phyloP scores from a whole-genome alignment of 768 basidiomycete genomes.

The Fomitopsis pulvina region DNA sequence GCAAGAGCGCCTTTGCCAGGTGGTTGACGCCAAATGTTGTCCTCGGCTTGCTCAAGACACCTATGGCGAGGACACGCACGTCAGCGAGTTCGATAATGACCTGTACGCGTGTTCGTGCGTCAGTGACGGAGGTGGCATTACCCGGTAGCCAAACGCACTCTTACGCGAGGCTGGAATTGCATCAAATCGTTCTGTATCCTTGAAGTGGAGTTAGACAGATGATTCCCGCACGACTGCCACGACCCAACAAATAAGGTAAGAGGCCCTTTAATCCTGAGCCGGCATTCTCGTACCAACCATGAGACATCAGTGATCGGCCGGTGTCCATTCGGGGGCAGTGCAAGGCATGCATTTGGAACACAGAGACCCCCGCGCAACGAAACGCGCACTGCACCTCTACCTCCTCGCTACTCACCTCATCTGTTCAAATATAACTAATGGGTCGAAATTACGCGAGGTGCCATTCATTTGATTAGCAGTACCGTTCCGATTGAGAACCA shows the following conservation, averaged over 20 bases:
- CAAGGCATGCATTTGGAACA: too few relatives aligned
- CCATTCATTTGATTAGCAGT: conserved; percentile 65
- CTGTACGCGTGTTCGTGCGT: conserved; percentile 27
- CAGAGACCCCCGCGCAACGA: neutral
- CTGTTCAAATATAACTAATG: conserved; percentile 61
- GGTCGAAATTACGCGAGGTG: conserved; percentile 63
- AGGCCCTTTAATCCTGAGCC: too few relatives aligned
- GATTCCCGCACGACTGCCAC: too few relatives aligned
- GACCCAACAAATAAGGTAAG: too few relatives aligned
- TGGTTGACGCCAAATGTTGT: conserved; percentile 52
- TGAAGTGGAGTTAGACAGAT: too few relatives aligned
- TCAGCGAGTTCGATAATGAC: conserved; percentile 65
- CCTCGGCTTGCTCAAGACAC: conserved; percentile 52
- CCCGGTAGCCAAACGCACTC: conserved; percentile 36
- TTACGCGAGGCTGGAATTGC: conserved; percentile 59
- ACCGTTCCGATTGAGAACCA: conserved; percentile 71
- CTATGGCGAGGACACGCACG: conserved; percentile 66
- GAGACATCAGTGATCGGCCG: too few relatives aligned
- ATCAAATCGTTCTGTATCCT: conserved; percentile 65
- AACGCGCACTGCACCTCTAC: neutral
- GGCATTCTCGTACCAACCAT: too few relatives aligned
- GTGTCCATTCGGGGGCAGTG: too few relatives aligned
- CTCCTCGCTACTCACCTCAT: conserved; percentile 49
- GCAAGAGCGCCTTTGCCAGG: conserved; percentile 63
- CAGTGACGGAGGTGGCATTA: too few relatives aligned